Base-by-base conservation (phyloP, 805 yeast genomes). In the Starmerella ratchasimensis region DNA sequence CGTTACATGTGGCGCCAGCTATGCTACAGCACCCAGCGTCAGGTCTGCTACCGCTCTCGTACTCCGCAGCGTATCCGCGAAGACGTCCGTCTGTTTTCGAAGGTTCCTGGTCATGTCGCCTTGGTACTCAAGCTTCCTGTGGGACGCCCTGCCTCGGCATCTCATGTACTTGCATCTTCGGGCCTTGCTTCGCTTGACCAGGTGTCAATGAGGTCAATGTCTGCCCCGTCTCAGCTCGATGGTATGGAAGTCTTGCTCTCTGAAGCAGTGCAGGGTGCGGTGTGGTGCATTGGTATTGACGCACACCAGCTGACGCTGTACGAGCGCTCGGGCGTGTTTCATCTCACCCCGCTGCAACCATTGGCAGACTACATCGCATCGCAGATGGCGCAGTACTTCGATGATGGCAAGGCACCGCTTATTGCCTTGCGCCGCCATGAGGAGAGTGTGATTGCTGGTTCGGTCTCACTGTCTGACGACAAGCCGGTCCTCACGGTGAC, bases 271-370 rank as follows among this genome's bases (percentile, higher is more conserved):
- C 30, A 36, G 25, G 81, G 81, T 50, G 69, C 77, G 5, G 75
- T 90, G 5, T 90, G 98, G 98, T 69, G 83, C 28, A 57, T 82
- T n/a, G 78, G 93, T 24, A 74, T 88, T n/a, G 95, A 95, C 2
- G 72, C 84, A 34, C 72, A 74, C 28, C 61, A 64, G 42, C 63
- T 88, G 42, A 66, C 79, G 3, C 64, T 90, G 30, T 88, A 82
- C 61, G 97, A 90, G 58, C 69, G 69, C 52, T 74, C 72, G 39
- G 96, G 95, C 2, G 59, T 68, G 2, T 62, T 82, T 35, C 73
- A 74, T 46, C 56, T 53, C 34, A 48, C 48, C 31, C 46, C 52
- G 16, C 33, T 45, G 54, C 40, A 42, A 18, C 50, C 71, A 42
- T 60, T 73, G 13, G 65, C 72, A 20, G 74, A 72, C 28, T 68